Percentiles rank a stretch among this genome's conserved stretches.
These are phyloP conservation scores for Hyaloraphidium curvatum DNA, from an alignment of 192 early-diverging fungal genomes.

Conservation along the genomic window DNA sequence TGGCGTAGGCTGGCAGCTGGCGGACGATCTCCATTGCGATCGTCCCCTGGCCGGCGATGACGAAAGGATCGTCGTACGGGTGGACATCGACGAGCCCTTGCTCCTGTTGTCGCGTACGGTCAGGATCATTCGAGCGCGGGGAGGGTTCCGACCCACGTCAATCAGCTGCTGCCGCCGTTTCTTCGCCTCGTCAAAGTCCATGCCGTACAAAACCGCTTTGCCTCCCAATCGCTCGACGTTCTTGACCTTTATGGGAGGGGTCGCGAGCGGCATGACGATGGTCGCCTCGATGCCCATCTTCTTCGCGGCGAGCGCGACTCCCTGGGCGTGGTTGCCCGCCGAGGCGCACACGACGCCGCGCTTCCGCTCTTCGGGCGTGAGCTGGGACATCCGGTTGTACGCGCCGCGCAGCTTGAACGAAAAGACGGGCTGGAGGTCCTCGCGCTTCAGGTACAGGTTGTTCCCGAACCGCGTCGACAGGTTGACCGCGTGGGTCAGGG, in stretches of 20 bases:
- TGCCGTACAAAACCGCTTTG: conserved; percentile 68
- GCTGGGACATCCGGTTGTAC: conserved; percentile 76
- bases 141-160: conserved; percentile 13
- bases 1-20: conserved; percentile 12
- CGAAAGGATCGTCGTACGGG: conserved; percentile 93
- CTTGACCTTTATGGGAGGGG: conserved; percentile 48
- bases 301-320: conserved; percentile 79
- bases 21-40: conserved; percentile 60
- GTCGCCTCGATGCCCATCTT: conserved; percentile 79
- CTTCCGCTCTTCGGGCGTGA: conserved; percentile 54
- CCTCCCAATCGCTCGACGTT: conserved; percentile 85
- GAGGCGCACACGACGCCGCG: conserved; percentile 88
- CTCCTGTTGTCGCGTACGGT: neutral
- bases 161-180: conserved; percentile 55
- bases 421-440: conserved; percentile 89
- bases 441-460: conserved; percentile 72
- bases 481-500: conserved; percentile 64
- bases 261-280: conserved; percentile 87
- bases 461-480: conserved; percentile 50
- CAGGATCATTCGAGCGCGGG: neutral
- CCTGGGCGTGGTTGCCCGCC: conserved; percentile 96
- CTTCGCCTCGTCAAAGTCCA: conserved; percentile 93
- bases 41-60: conserved; percentile 99
- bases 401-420: conserved; percentile 97
- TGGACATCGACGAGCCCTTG: conserved; percentile 48